Base-by-base conservation (phyloP, 768 basidiomycete species). In the Russula ochroleuca region DNA sequence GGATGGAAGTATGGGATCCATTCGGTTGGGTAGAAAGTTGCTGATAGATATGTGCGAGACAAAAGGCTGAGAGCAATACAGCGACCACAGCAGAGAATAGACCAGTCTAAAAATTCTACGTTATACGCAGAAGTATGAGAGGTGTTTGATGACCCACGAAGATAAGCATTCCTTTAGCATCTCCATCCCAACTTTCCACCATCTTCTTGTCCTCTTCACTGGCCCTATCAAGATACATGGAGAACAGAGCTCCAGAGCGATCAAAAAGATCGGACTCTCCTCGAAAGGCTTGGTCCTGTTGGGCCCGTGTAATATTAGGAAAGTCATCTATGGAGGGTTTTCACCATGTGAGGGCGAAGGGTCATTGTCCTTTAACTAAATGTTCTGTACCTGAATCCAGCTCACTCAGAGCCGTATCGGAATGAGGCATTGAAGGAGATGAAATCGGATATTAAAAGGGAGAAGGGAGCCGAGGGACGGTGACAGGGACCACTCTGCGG, bases 41-140 rank as follows among this genome's bases (percentile, higher is more conserved):
- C 15, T 53, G 7, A 45, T 56, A 53, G 31, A 61, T 58, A 41
- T 47, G 54, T 37, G 65, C 58, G 14, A 65, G 25, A n/a, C 8
- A 33, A 33, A 33, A 55, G 11, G 56, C 48, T 7, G 56, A 57
- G 4, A 66, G 57, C 31, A 68, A 60, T 4, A 60, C 57, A 0
- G 67, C 65, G 13, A 66, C 45, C 5, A 57, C 50, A 2, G 67
- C 64, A 5, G 67, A 68, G 48, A 61, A 68, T 15, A 68, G 10
- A 52, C 64, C 61, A 3, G 64, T 62, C 64, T 68, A 7, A 5
- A 15, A 1, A 9, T 47, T 53, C 21, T 14, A 33, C 1, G 50
- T 45, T n/a, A 28, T n/a, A 5, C 11, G 15, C n/a, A 19, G 9
- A 47, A 25, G 52, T 35, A 33, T 33, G 33, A 19, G 33, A n/a